A percentile compares a stretch with the other conserved stretches of the same genome.
Evolutionary conservation across 2,329 filamentous ascomycete genomes (phyloP).

Genomic region (Aspergillus pseudotamarii): DNA sequence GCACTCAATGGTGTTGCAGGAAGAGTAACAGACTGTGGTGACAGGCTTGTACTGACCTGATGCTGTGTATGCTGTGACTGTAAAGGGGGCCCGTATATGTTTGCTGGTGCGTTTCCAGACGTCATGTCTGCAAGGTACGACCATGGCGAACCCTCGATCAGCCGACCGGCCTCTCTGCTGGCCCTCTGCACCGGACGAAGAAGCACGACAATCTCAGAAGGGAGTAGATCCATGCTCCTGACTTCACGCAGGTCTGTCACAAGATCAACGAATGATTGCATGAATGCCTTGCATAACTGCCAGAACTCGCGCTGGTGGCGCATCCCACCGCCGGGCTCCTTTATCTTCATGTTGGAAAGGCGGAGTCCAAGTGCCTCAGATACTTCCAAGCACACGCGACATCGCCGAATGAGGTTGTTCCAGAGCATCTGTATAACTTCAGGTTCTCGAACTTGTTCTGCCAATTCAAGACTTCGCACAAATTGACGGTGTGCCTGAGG

Average conservation of each 20-base stretch:
- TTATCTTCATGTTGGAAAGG: conserved; percentile 79
- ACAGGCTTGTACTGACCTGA: conserved; percentile 34
- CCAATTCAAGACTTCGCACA: conserved; percentile 62
- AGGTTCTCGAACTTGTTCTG: conserved; percentile 61
- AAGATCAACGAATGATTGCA: conserved; percentile 52
- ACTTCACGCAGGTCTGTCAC: conserved; percentile 51
- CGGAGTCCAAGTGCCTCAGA: conserved; percentile 72
- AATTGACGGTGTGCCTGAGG: conserved; percentile 72
- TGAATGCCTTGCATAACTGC: conserved; percentile 68
- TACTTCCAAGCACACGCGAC: conserved; percentile 69
- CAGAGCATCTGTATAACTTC: conserved; percentile 67
- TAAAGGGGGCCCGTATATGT: conserved; percentile 40
- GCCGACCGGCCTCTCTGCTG: conserved; percentile 76
- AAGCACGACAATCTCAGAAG: conserved; percentile 69
- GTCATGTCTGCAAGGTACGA: conserved; percentile 55
- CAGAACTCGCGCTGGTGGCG: conserved; percentile 62
- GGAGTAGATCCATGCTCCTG: conserved; percentile 52
- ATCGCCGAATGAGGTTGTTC: conserved; percentile 72
- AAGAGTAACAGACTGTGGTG: conserved; percentile 59
- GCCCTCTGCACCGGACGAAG: conserved; percentile 80
- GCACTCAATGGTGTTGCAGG: conserved; percentile 89
- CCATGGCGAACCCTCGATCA: conserved; percentile 70
- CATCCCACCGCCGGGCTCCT: conserved; percentile 74
- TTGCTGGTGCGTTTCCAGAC: conserved; percentile 32
- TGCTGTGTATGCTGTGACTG: conserved; percentile 36